phyloP scores from a whole-genome alignment of 768 basidiomycete species.

The Tulasnella sp. region DNA sequence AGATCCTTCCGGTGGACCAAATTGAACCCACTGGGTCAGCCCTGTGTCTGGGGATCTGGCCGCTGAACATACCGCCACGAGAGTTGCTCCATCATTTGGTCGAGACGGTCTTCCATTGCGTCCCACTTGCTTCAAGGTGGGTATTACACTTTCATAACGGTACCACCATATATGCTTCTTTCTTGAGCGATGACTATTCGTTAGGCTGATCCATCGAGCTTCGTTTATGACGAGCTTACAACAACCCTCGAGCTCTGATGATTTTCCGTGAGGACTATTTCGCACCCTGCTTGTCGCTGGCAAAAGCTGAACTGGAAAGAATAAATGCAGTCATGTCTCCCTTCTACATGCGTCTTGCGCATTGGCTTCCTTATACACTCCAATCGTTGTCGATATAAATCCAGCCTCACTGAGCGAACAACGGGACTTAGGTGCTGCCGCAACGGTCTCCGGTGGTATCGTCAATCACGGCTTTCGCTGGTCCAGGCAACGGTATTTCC shows the following conservation, averaged over 20 bases:
- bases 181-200: no score
- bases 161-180: no score
- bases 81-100: constrained; percentile 4
- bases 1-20: no score
- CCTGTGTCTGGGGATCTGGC: no score
- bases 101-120: constrained; percentile 12
- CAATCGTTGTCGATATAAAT: not conserved
- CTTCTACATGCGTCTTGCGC: constrained; percentile 17
- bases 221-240: constrained; percentile 3
- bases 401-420: not conserved
- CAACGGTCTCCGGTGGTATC: not conserved
- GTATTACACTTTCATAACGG: no score
- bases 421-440: not conserved
- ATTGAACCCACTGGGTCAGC: not conserved
- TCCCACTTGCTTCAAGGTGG: constrained; percentile 5
- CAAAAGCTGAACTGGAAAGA: no score
- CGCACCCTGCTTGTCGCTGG: not conserved
- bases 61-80: constrained; percentile 5
- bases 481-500: not conserved
- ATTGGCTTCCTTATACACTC: constrained; percentile 11
- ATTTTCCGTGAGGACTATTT: not conserved
- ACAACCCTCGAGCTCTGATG: not conserved
- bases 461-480: not conserved
- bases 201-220: constrained; percentile 9
- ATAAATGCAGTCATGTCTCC: not conserved